These are phyloP conservation scores for Calamus simplicifolius DNA, from an alignment of 176 grass and related monocot genomes.

Conservation along the genomic window DNA sequence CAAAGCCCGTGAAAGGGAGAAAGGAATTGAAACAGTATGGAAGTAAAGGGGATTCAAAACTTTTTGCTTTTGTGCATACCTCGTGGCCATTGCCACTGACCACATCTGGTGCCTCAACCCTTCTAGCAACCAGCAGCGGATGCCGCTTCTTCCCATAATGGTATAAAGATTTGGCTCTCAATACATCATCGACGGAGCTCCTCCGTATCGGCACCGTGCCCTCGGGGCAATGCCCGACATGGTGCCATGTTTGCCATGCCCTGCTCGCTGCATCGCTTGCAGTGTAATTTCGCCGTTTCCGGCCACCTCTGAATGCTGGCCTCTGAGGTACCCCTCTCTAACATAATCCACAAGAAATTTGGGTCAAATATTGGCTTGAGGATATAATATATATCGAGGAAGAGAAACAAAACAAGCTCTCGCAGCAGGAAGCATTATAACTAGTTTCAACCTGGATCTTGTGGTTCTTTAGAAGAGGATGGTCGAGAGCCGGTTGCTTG, in stretches of 20 bases:
- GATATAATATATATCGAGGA: too few relatives aligned
- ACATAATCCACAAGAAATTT: too few relatives aligned
- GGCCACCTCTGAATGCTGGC: constrained; percentile 20
- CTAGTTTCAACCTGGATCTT: constrained; percentile 39
- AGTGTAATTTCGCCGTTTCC: neutral
- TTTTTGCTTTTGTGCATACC: constrained; percentile 26
- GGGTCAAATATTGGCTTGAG: too few relatives aligned
- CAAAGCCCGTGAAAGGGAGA: neutral
- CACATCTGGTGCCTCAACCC: constrained; percentile 58
- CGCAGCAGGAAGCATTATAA: too few relatives aligned
- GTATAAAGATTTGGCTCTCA: constrained; percentile 56
- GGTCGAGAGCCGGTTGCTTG: constrained; percentile 63
- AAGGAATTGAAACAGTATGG: neutral
- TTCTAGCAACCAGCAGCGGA: constrained; percentile 18
- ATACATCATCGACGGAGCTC: constrained; percentile 52
- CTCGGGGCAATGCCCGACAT: constrained; percentile 53
- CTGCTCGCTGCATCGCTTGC: neutral
- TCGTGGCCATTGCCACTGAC: constrained; percentile 92
- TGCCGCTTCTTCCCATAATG: constrained; percentile 69
- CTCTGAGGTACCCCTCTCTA: constrained; percentile 23
- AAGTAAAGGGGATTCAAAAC: neutral
- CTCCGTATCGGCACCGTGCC: constrained; percentile 74
- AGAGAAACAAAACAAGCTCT: too few relatives aligned
- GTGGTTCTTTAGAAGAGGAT: constrained; percentile 65
- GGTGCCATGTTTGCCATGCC: constrained; percentile 88